Evolutionary conservation across 106 monocot genomes (phyloP), one percentile per base, ranked within the genome.

Genomic region (Triglochin maritima): DNA sequence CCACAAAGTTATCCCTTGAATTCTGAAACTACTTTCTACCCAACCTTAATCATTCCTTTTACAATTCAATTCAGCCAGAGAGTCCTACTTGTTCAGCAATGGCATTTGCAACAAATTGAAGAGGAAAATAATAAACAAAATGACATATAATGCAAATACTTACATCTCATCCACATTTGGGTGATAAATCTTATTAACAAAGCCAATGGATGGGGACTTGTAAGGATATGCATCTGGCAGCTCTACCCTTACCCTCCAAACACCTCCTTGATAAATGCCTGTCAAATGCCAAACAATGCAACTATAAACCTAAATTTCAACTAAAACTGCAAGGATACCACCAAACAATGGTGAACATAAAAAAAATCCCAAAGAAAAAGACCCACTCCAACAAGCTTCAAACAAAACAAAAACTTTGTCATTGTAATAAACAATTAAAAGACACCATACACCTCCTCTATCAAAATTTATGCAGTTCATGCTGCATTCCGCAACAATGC

Each of bases 141-240:
- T 62, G 41, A 9, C 13, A 44, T 12, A 56, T n/a, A 13, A 12
- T 8, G 14, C 49, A 70, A 41, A 70, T 13, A 59, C 77, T 78
- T 49, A 78, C 77, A 58, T 66, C 14, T 78, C 77, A 41, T 78
- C 77, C 3, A 78, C 77, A 59, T 78, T 78, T 66, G 77, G 77
- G 17, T 78, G 77, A 54, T 71, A 78, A 52, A 78, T 78, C 71
- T 72, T 78, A 47, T 71, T 72, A 47, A 71, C 60, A 60, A 78
- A 78, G 9, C 59, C 77, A 67, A 78, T 78, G 5, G 77, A 78
- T n/a, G 77, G 77, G 48, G 77, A 78, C 64, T 71, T 78, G 71
- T 78, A 78, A 14, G 77, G 77, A 60, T 78, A 78, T 12, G 65
- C 71, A 59, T 78, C 77, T 41, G 77, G 71, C 3, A 78, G 46